A percentile compares a stretch with the other conserved stretches of the same genome.
Evolutionary conservation across 768 basidiomycete species (phyloP).

Genomic region (Lactifluus echinatus): DNA sequence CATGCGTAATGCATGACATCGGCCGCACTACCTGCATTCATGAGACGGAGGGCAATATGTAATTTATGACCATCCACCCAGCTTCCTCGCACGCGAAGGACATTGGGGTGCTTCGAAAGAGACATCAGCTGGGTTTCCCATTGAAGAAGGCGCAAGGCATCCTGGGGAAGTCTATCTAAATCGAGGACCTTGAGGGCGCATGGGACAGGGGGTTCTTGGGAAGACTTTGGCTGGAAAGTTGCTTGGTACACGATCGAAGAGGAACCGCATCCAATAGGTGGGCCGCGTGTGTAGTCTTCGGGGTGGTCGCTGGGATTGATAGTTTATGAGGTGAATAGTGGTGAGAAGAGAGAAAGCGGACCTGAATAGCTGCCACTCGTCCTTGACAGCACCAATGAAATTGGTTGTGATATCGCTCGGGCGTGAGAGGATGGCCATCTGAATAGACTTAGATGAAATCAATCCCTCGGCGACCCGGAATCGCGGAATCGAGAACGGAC

Average conservation of each 20-base stretch:
- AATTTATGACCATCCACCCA: slow-evolving; percentile 83
- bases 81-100: slow-evolving; percentile 81
- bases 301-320: slow-evolving; percentile 46
- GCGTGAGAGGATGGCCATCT: not conserved
- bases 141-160: slow-evolving; percentile 62
- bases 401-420: not conserved
- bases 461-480: no score
- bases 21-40: slow-evolving; percentile 81
- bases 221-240: slow-evolving; percentile 40
- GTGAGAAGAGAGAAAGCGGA: slow-evolving; percentile 24
- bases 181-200: slow-evolving; percentile 88
- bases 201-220: slow-evolving; percentile 34
- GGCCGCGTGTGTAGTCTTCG: slow-evolving; percentile 65
- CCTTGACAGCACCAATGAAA: slow-evolving; percentile 76
- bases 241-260: slow-evolving; percentile 88
- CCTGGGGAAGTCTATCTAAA: slow-evolving; percentile 67
- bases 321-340: not conserved
- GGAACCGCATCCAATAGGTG: slow-evolving; percentile 83
- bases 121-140: slow-evolving; percentile 91
- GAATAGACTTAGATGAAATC: not conserved
- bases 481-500: no score
- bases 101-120: slow-evolving; percentile 87
- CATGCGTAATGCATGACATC: slow-evolving; percentile 81
- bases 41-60: slow-evolving; percentile 78
- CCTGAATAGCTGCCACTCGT: slow-evolving; percentile 81